Base-by-base conservation (phyloP, 768 basidiomycete species). In the Sutorius australiensis region DNA sequence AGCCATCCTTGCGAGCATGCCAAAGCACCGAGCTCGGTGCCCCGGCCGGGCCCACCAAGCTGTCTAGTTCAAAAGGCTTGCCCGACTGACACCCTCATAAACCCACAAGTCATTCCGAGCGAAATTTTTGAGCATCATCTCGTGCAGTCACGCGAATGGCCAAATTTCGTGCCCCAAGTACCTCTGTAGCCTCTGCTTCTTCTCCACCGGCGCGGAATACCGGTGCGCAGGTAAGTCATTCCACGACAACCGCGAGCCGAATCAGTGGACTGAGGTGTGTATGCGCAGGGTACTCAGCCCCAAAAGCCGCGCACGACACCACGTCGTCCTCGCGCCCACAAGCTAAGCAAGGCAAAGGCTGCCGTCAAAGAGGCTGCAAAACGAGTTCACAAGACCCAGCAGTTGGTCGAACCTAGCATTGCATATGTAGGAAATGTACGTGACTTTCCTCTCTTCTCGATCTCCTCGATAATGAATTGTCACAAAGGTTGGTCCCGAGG, bases 361-460 rank as follows among this genome's bases (percentile, higher is more conserved):
- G 58, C 59, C 16, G 45, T 50, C 38, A 61, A 57, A 13, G 49
- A 56, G 1, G 61, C 65, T 10, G 56, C 56, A 17, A 64, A 57
- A 47, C 65, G 60, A 16, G 48, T 9, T 10, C 47, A 50, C 32
- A 54, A 3, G 17, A 44, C 52, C 27, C 60, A 55, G 17, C 50
- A 49, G 6, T 6, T 53, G 19, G 43, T 16, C 9, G 63, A 58
- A 8, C 65, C 63, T 50, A 66, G 64, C 31, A 72, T 70, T 53
- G 74, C 81, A 21, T 86, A 73, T 58, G 80, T 85, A 17, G 85
- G 86, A 37, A 87, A 87, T 62, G 86, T 87, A 59, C 55, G 82
- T 71, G 13, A 11, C 12, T 6, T 32, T 5, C n/a, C n/a, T 39
- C 44, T 39, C 24, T 8, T 48, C 41, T 42, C 21, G 11, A 31